Evolutionary conservation across 2,329 filamentous ascomycete species (phyloP).

Genomic region (Diaporthe capsici): DNA sequence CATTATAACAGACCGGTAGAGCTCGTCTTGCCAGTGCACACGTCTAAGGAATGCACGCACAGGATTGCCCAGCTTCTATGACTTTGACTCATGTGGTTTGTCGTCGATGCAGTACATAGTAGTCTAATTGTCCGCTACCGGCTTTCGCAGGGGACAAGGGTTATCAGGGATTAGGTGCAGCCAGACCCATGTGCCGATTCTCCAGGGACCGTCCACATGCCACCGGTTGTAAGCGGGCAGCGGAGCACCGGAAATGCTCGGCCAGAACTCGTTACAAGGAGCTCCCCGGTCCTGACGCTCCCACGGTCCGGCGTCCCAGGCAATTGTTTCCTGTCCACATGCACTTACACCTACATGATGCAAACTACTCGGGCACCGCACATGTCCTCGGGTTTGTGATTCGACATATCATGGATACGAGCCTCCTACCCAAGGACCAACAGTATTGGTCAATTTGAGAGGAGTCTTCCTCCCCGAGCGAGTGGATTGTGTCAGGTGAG

Average conservation of each 20-base stretch:
- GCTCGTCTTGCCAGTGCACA: neutral
- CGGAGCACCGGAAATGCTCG: too few relatives aligned
- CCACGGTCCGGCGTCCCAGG: neutral
- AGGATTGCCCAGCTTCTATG: neutral
- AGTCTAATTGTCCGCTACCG: neutral
- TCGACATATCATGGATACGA: slow-evolving; percentile 1
- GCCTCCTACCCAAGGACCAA: neutral
- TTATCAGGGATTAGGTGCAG: neutral
- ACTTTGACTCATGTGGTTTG: neutral
- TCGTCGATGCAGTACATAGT: neutral
- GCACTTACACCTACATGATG: neutral
- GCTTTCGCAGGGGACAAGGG: neutral
- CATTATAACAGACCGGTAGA: neutral
- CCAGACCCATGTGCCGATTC: neutral
- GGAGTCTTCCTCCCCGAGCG: neutral
- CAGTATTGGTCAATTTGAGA: slow-evolving; percentile 14
- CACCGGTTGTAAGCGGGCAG: neutral
- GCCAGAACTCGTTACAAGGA: slow-evolving; percentile 1
- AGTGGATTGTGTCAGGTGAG: slow-evolving; percentile 11
- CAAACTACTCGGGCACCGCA: neutral
- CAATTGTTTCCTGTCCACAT: neutral
- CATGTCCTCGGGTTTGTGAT: neutral
- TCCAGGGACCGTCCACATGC: neutral
- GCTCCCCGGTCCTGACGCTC: neutral
- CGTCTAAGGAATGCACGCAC: neutral